phyloP scores from a whole-genome alignment of 1,139 yeast species.

The Suhomyces taliae region DNA sequence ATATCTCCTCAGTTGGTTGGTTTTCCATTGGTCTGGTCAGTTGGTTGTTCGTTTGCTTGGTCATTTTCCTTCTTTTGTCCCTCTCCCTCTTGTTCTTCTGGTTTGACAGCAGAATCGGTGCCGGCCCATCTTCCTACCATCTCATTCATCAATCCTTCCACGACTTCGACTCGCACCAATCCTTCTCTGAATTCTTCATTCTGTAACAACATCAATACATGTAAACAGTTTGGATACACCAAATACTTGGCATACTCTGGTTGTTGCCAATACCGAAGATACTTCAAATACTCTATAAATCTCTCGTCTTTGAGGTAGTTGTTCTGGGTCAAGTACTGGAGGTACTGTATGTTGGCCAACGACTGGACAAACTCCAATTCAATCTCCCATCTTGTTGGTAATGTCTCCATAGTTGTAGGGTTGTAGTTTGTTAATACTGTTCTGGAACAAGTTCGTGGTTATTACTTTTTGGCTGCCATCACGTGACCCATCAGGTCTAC shows the following conservation, averaged over 20 bases:
- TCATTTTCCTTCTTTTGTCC: conserved; percentile 5
- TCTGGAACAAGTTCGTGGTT: background rate
- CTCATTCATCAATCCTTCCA: conserved; percentile 65
- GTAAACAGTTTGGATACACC: conserved; percentile 74
- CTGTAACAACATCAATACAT: conserved; percentile 59
- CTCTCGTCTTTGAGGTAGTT: conserved; percentile 61
- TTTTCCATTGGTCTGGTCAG: background rate
- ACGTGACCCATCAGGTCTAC: background rate
- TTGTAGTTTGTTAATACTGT: background rate
- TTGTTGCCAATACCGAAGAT: conserved; percentile 71
- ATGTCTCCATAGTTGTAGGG: conserved; percentile 8
- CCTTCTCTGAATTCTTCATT: conserved; percentile 56
- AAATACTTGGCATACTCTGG: conserved; percentile 66
- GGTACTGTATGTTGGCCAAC: conserved; percentile 74
- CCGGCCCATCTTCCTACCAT: conserved; percentile 74
- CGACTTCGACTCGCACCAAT: conserved; percentile 57
- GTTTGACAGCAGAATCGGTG: conserved; percentile 10
- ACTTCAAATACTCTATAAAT: conserved; percentile 63
- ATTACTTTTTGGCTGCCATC: background rate
- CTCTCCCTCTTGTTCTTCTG: conserved; percentile 2
- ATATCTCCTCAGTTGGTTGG: background rate
- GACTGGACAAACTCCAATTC: conserved; percentile 84
- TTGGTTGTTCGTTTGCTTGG: conserved; percentile 1
- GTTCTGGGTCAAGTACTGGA: conserved; percentile 73
- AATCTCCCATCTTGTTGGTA: conserved; percentile 79